Evolutionary conservation across 176 grass and related monocot genomes (phyloP), one percentile per base, ranked within the genome.

Genomic region (Eleusine indica): DNA sequence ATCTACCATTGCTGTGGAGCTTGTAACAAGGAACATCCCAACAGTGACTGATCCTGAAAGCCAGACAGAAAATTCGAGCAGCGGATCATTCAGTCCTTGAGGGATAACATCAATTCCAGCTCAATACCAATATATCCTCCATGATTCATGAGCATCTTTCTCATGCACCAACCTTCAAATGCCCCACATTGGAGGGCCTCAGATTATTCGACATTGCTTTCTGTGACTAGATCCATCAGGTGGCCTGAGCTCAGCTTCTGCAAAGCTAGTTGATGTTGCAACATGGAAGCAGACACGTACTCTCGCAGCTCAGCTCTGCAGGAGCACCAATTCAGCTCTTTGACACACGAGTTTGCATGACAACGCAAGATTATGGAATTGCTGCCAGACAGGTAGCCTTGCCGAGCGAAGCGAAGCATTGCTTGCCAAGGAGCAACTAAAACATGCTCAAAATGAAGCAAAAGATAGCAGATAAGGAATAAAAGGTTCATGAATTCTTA

Each of bases 391-490:
- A 13, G 22, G 60, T 29, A 63, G 9, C 54, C 60, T 63, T 63
- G 21, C 21, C 1, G 2, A 60, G 2, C 10, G 22, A 29, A 29
- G 22, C 9, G 2, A 63, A 63, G 22, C 57, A 29, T 63, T 12
- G 22, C 60, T 63, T 63, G 60, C 60, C 22, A 21, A 64, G 11
- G 11, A 64, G 30, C 11, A 61, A 61, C n/a, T 2, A 12, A 30
- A 64, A 64, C 58, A 62, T 25, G 3, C 61, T 10, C 38, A 40
- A 70, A 42, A 41, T 52, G 21, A 86, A 73, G 57, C 21, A 38
- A 40, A 68, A 80, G 13, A 43, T 73, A 73, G 44, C 43, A 80
- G 7, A 73, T 9, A 52, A 25, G 54, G 83, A 85, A 46, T 7
- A 18, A 51, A 14, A 21, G 49, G 28, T 79, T 63, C 3, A 63